These are phyloP conservation scores for Pyrrhoderma noxium DNA, from an alignment of 1,284 basidiomycete species.

Conservation along the genomic window DNA sequence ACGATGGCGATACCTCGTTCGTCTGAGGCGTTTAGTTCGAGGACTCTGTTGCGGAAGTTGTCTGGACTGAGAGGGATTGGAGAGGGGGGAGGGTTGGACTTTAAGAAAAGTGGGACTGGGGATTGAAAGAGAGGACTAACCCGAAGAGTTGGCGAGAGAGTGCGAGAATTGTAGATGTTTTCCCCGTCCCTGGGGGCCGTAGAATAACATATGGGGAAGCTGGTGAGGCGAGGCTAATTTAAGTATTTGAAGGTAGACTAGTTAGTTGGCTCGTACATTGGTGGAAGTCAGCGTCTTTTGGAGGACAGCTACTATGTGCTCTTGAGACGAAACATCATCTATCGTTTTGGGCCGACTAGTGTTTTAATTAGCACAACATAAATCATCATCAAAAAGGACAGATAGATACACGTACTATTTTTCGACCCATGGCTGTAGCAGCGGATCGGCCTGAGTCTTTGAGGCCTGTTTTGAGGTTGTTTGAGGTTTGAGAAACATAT, in stretches of 20 bases:
- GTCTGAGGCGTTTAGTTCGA: slow-evolving; percentile 99
- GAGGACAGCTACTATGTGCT: slow-evolving; percentile 91
- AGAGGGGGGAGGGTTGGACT: slow-evolving; percentile 4
- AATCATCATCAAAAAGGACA: slow-evolving; percentile 1
- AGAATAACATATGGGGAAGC: slow-evolving; percentile 99
- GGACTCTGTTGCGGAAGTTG: slow-evolving; percentile 86
- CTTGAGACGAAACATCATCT: slow-evolving; percentile 95
- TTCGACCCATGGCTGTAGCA: slow-evolving; percentile 92
- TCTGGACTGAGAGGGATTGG: slow-evolving; percentile 56
- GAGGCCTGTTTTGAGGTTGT: slow-evolving; percentile 31
- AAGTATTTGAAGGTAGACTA: slow-evolving; percentile 1
- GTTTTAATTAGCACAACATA: slow-evolving; percentile 5
- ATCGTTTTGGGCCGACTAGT: slow-evolving; percentile 92
- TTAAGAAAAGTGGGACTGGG: too few relatives aligned
- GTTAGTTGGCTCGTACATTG: slow-evolving; percentile 53
- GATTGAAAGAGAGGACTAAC: slow-evolving; percentile 48
- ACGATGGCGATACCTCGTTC: slow-evolving; percentile 97
- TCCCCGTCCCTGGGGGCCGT: slow-evolving; percentile 97
- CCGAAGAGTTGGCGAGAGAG: slow-evolving; percentile 93
- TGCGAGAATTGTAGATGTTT: slow-evolving; percentile 97
- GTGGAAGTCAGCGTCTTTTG: slow-evolving; percentile 86
- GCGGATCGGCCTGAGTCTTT: slow-evolving; percentile 46
- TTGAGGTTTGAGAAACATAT: slow-evolving; percentile 55
- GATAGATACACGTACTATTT: slow-evolving; percentile 68
- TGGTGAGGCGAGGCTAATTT: slow-evolving; percentile 30